phyloP scores from a whole-genome alignment of 78 protist species.

The Kipferlia bialata region DNA sequence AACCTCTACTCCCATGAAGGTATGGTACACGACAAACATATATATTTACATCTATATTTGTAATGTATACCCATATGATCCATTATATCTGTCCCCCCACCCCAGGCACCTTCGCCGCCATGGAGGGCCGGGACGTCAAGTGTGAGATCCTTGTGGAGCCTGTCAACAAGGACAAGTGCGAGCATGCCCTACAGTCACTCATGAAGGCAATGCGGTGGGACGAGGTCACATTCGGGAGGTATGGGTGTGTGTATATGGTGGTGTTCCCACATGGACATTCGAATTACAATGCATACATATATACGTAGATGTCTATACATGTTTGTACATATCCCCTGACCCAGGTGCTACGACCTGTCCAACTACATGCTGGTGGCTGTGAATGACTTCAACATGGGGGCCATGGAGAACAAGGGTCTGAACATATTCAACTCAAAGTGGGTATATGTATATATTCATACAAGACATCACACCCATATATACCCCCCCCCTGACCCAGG shows the following conservation, averaged over 20 bases:
- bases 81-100: too few relatives aligned
- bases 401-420: constrained; percentile 35
- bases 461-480: too few relatives aligned
- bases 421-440: constrained; percentile 23
- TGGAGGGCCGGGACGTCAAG: constrained; percentile 2
- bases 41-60: background rate
- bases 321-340: background rate
- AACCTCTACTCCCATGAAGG: background rate
- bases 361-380: constrained; percentile 26
- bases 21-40: background rate
- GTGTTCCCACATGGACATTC: too few relatives aligned
- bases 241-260: too few relatives aligned
- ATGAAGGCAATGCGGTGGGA: constrained; percentile 19
- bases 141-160: constrained; percentile 5
- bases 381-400: constrained; percentile 34
- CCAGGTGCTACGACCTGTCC: constrained; percentile 20
- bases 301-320: too few relatives aligned
- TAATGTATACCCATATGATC: background rate
- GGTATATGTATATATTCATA: too few relatives aligned
- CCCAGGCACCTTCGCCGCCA: background rate
- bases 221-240: background rate
- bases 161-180: constrained; percentile 6
- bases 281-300: too few relatives aligned
- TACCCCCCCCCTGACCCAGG: too few relatives aligned
- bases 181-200: constrained; percentile 14